Evolutionary conservation across 345 rosid species (phyloP).

Genomic region (Aquilaria sinensis): DNA sequence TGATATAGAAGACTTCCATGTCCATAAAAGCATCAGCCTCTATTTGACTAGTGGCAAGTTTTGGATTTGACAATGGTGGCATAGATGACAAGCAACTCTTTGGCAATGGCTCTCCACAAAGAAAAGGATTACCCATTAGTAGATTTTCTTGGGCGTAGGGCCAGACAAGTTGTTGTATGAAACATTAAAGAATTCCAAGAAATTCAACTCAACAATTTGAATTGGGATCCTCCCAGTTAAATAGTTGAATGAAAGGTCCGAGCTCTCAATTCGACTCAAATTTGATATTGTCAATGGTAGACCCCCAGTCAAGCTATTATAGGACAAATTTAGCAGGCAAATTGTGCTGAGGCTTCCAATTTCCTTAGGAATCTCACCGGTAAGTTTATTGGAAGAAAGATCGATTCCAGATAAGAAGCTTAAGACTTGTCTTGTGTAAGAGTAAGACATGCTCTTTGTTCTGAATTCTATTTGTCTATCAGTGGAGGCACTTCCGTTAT

Average conservation of each 20-base stretch:
- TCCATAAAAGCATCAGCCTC: not conserved
- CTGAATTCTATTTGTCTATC: constrained; percentile 3
- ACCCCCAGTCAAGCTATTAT: constrained; percentile 10
- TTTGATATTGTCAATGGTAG: constrained; percentile 19
- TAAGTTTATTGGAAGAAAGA: constrained; percentile 19
- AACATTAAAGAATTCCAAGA: constrained; percentile 8
- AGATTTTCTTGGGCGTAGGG: not conserved
- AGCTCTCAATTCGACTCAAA: constrained; percentile 17
- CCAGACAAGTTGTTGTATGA: constrained; percentile 31
- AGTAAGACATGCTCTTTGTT: constrained; percentile 11
- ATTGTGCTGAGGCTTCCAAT: not conserved
- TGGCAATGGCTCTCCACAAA: constrained; percentile 21
- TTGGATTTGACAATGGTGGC: not conserved
- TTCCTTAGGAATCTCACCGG: constrained; percentile 17
- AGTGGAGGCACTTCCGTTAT: not conserved
- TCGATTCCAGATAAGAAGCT: constrained; percentile 12
- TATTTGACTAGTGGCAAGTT: not conserved
- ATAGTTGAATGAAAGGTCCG: constrained; percentile 23
- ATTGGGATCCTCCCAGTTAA: constrained; percentile 18
- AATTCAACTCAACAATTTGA: not conserved
- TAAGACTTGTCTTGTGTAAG: constrained; percentile 1
- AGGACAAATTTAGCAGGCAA: constrained; percentile 6
- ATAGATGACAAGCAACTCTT: not conserved
- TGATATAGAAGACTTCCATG: not conserved
- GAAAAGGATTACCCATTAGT: constrained; percentile 24